Conservation (phyloP, 2,329 filamentous ascomycete species). For the Anthostomella pinea region DNA sequence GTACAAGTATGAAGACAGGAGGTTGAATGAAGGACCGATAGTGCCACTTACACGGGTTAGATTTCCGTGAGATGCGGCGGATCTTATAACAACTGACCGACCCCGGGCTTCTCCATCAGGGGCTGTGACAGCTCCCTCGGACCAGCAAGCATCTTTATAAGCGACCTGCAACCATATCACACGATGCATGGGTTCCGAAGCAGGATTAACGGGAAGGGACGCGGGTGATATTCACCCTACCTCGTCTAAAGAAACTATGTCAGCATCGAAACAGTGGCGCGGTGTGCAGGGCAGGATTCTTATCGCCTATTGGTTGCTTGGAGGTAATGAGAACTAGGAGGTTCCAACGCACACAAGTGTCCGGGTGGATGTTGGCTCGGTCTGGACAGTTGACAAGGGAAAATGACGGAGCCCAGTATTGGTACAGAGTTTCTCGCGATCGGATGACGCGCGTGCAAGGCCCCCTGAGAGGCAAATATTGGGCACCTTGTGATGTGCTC, state of each 20-base stretch:
- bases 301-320: slow-evolving; percentile 19
- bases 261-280: slow-evolving; percentile 22
- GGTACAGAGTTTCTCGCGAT: slow-evolving; percentile 19
- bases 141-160: slow-evolving; percentile 20
- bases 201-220: slow-evolving; percentile 17
- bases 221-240: slow-evolving; percentile 24
- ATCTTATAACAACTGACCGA: too few relatives aligned
- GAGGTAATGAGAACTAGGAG: slow-evolving; percentile 15
- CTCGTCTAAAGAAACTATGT: slow-evolving; percentile 18
- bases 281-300: slow-evolving; percentile 15
- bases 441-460: slow-evolving; percentile 20
- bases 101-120: too few relatives aligned
- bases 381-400: slow-evolving; percentile 22
- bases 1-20: too few relatives aligned
- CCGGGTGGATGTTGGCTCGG: slow-evolving; percentile 17
- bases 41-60: too few relatives aligned
- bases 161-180: slow-evolving; percentile 6
- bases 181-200: slow-evolving; percentile 12
- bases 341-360: slow-evolving; percentile 19
- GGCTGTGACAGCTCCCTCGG: slow-evolving; percentile 8
- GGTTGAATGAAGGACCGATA: too few relatives aligned
- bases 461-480: slow-evolving; percentile 20
- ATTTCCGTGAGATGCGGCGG: too few relatives aligned
- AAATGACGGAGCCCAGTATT: slow-evolving; percentile 18
- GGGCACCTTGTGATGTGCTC: slow-evolving; percentile 11